Conservation (phyloP, 73 alveolate genomes). For the Effrenium voratum region DNA sequence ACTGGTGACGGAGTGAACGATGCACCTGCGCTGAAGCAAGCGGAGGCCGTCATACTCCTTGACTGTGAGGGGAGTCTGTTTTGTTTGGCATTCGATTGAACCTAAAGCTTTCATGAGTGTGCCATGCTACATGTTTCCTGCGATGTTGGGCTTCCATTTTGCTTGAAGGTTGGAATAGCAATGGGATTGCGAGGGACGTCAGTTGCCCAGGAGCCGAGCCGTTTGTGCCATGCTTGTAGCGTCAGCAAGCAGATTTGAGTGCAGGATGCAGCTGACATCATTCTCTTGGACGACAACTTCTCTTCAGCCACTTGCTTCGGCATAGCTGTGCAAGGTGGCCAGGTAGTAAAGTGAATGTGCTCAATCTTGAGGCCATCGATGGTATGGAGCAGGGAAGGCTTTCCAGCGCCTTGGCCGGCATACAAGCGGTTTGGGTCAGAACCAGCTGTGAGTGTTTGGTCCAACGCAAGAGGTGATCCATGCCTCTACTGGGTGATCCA, state of each 20-base stretch:
- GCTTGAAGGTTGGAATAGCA: conserved; percentile 58
- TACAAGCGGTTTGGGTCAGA: not conserved
- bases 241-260: not conserved
- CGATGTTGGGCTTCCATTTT: not conserved
- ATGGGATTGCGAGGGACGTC: conserved; percentile 89
- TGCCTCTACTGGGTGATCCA: not conserved
- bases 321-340: not conserved
- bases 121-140: not conserved
- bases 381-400: conserved; percentile 92
- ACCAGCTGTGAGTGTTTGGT: not conserved
- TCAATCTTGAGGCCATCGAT: conserved; percentile 9
- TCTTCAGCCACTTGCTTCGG: conserved; percentile 29
- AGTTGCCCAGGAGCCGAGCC: conserved; percentile 34
- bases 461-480: not conserved
- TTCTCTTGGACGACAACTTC: conserved; percentile 70
- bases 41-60: not conserved
- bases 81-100: too few species aligned
- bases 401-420: conserved; percentile 18
- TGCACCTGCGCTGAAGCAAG: conserved; percentile 93
- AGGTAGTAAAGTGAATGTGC: not conserved
- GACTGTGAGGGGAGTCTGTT: not conserved
- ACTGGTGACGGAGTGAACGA: conserved; percentile 93
- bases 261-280: conserved; percentile 89
- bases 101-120: not conserved
- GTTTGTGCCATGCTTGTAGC: not conserved